Conservation (phyloP, 75 land plant species). For the Cryptomeria japonica region DNA sequence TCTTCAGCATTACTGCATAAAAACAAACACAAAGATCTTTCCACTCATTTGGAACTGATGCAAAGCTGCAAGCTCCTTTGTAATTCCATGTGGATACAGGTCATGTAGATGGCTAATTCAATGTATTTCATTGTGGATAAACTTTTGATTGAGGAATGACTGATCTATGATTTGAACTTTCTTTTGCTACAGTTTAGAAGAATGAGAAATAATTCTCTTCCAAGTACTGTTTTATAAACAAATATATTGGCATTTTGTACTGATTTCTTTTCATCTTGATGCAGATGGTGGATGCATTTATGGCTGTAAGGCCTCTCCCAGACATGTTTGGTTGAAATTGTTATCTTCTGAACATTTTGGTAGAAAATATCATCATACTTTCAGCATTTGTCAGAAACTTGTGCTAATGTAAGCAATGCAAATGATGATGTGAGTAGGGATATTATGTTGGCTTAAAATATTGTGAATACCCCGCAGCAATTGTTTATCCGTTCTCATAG, state of each 20-base stretch:
- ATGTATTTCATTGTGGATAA: background rate
- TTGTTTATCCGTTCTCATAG: too few relatives aligned
- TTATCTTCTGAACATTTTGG: background rate
- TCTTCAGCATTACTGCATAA: background rate
- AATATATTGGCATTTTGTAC: background rate
- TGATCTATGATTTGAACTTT: background rate
- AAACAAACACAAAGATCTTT: background rate
- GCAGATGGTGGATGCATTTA: conserved; percentile 97
- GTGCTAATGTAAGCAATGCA: too few relatives aligned
- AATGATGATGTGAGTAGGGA: too few relatives aligned
- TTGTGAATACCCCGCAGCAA: too few relatives aligned
- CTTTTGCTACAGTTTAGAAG: background rate
- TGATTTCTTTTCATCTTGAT: conserved; percentile 1
- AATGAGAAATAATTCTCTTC: background rate
- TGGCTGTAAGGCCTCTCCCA: conserved; percentile 89
- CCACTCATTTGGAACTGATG: conserved; percentile 1
- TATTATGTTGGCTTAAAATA: too few relatives aligned
- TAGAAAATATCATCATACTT: background rate
- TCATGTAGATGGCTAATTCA: background rate
- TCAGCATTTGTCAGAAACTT: background rate
- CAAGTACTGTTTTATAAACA: background rate
- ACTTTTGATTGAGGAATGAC: background rate
- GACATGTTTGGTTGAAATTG: conserved; percentile 55
- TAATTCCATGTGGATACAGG: background rate
- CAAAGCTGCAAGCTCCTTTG: background rate